A percentile compares a stretch with the other conserved stretches of the same genome.
Evolutionary conservation across 2,329 filamentous ascomycete genomes (phyloP).

Genomic region (Colletotrichum viniferum): DNA sequence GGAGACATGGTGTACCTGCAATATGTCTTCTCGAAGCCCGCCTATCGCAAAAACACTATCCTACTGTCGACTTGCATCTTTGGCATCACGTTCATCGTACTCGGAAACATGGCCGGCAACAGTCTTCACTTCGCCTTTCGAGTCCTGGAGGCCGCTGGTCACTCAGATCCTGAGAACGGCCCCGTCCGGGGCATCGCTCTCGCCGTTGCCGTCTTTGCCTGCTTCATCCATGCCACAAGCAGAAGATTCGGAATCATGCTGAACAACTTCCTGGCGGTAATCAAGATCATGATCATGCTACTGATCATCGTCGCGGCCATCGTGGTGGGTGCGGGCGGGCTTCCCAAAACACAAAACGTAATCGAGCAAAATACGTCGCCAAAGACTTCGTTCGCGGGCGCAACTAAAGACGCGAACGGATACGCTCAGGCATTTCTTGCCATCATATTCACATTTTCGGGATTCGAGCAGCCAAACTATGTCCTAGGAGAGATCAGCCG

Average conservation of each 20-base stretch:
- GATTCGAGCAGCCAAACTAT: constrained; percentile 43
- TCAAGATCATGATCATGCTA: constrained; percentile 53
- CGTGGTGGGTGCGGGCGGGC: constrained; percentile 31
- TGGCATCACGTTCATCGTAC: constrained; percentile 46
- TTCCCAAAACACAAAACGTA: constrained; percentile 27
- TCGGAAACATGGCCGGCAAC: constrained; percentile 55
- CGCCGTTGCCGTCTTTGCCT: constrained; percentile 43
- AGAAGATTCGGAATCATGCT: constrained; percentile 52
- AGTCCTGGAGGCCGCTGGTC: constrained; percentile 38
- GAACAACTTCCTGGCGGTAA: constrained; percentile 54
- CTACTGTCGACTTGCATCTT: constrained; percentile 49
- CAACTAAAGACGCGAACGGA: constrained; percentile 30
- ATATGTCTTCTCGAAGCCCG: constrained; percentile 45
- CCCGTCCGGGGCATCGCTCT: constrained; percentile 52
- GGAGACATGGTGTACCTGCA: constrained; percentile 37
- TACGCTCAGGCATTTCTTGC: constrained; percentile 45
- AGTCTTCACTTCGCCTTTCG: constrained; percentile 49
- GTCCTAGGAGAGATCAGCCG: constrained; percentile 35
- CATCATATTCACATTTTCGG: constrained; percentile 43
- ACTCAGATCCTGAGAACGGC: constrained; percentile 31
- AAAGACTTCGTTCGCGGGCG: constrained; percentile 27
- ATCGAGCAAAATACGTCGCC: constrained; percentile 30
- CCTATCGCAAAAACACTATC: constrained; percentile 35
- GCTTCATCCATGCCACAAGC: constrained; percentile 54
- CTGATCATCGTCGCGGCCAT: constrained; percentile 42